Conservation (phyloP, 371 early-diverging fungal species). For the Mucor velutinosus region DNA sequence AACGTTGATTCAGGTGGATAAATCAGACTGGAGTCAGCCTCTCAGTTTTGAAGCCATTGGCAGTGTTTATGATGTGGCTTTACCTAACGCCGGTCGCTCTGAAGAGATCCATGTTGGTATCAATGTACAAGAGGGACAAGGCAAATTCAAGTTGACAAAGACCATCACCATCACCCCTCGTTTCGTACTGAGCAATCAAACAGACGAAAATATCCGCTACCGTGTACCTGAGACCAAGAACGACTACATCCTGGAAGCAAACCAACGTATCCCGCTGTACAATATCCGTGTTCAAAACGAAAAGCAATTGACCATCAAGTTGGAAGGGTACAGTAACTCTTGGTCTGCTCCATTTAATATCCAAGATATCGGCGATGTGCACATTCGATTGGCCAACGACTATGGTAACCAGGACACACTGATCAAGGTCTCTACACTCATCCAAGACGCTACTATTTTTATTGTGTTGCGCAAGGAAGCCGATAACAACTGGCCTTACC, state of each 20-base stretch:
- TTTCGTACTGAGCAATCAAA: constrained; percentile 87
- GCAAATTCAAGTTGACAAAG: constrained; percentile 77
- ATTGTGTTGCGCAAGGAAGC: constrained; percentile 78
- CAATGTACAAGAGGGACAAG: constrained; percentile 77
- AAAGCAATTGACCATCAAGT: constrained; percentile 70
- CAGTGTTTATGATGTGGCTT: constrained; percentile 75
- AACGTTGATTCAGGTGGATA: constrained; percentile 73
- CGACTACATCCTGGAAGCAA: constrained; percentile 53
- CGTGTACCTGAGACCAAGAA: constrained; percentile 70
- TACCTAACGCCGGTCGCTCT: constrained; percentile 56
- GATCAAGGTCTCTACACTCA: constrained; percentile 73
- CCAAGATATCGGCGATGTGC: constrained; percentile 83
- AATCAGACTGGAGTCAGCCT: constrained; percentile 92
- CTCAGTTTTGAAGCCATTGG: constrained; percentile 96
- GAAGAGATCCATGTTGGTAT: constrained; percentile 85
- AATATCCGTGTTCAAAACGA: constrained; percentile 65
- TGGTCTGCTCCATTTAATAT: constrained; percentile 94
- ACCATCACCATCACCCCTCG: constrained; percentile 91
- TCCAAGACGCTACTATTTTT: constrained; percentile 91
- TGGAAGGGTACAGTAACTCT: constrained; percentile 70
- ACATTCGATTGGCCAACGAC: constrained; percentile 72
- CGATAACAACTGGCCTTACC: constrained; percentile 86
- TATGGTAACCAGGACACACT: constrained; percentile 61
- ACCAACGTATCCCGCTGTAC: constrained; percentile 69
- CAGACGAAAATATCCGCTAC: constrained; percentile 71